A percentile compares a stretch with the other conserved stretches of the same genome.
Evolutionary conservation across 495 filamentous ascomycete genomes (phyloP).

Genomic region (Pseudoneurospora amorphoporcata): DNA sequence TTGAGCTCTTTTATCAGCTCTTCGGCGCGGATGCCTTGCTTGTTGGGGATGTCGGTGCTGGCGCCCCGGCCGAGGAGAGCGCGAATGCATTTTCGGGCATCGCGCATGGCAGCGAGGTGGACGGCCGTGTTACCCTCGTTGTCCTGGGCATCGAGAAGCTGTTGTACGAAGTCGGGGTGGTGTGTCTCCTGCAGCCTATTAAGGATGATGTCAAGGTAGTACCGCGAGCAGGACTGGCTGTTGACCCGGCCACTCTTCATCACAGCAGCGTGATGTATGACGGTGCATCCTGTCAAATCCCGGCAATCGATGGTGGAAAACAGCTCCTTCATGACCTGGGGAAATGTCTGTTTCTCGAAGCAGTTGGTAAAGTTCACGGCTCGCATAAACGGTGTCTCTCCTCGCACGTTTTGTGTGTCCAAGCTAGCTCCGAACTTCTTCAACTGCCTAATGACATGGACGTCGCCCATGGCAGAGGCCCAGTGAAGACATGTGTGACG

Average conservation of each 20-base stretch:
- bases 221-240: slow-evolving; percentile 74
- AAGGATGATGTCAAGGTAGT: slow-evolving; percentile 86
- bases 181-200: slow-evolving; percentile 66
- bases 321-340: slow-evolving; percentile 66
- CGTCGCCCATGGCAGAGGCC: slow-evolving; percentile 96
- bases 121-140: slow-evolving; percentile 78
- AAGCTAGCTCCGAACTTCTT: slow-evolving; percentile 64
- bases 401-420: slow-evolving; percentile 58
- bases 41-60: slow-evolving; percentile 67
- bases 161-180: slow-evolving; percentile 55
- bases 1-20: slow-evolving; percentile 57
- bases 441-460: slow-evolving; percentile 79
- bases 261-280: slow-evolving; percentile 86
- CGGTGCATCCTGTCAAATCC: slow-evolving; percentile 69
- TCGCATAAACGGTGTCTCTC: slow-evolving; percentile 92
- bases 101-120: slow-evolving; percentile 73
- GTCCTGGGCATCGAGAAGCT: slow-evolving; percentile 64
- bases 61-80: slow-evolving; percentile 62
- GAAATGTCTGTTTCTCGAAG: slow-evolving; percentile 80
- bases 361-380: slow-evolving; percentile 93
- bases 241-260: slow-evolving; percentile 62
- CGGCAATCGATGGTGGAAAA: slow-evolving; percentile 60
- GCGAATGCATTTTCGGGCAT: slow-evolving; percentile 63
- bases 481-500: slow-evolving; percentile 87
- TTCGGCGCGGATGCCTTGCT: slow-evolving; percentile 66